Evolutionary conservation across 306 rosid species (phyloP), one percentile per base, ranked within the genome.

Genomic region (Dryas drummondii): DNA sequence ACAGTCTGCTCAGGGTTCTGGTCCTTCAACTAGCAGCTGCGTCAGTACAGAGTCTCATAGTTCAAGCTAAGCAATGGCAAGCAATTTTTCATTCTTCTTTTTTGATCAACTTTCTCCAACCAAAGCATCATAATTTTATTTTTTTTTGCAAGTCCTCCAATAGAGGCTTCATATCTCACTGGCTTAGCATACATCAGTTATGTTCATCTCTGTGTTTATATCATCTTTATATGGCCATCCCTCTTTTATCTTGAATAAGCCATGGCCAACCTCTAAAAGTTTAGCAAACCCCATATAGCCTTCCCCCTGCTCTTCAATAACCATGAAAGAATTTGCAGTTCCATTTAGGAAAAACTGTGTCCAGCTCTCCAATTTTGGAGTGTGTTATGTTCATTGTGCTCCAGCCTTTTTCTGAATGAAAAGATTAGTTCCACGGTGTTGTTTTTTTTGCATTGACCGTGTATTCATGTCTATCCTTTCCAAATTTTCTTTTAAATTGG

Each of bases 221-320:
- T 86, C 82, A 80, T 75, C 91, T 78, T 82, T 87, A 72, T 83
- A 81, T 85, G 93, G 93, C 89, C 93, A 85, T 85, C 80, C 76
- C 85, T 82, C 85, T 82, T 89, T 81, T 82, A 80, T 85, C 90
- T 86, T 81, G 86, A 90, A 90, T 96, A 92, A 89, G 73, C 84
- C 86, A 80, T 85, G 97, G 92, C 89, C 97, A 80, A 77, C 82
- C 87, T 67, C 65, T 83, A 88, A 84, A 82, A 74, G 75, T 81
- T 91, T 86, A 88, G 97, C 88, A 85, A 80, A 85, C 52, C 81
- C 87, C 88, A 76, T 90, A 92, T 88, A 96, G 79, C 75, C 76
- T 73, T 75, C 17, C 87, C 78, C 82, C 76, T 77, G 80, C 88
- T 84, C 79, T 78, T 83, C 82, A 92, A 90, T 94, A 94, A 92